These are phyloP conservation scores for Debaryomyces udenii DNA, from an alignment of 1,139 yeast genomes.

Conservation along the genomic window DNA sequence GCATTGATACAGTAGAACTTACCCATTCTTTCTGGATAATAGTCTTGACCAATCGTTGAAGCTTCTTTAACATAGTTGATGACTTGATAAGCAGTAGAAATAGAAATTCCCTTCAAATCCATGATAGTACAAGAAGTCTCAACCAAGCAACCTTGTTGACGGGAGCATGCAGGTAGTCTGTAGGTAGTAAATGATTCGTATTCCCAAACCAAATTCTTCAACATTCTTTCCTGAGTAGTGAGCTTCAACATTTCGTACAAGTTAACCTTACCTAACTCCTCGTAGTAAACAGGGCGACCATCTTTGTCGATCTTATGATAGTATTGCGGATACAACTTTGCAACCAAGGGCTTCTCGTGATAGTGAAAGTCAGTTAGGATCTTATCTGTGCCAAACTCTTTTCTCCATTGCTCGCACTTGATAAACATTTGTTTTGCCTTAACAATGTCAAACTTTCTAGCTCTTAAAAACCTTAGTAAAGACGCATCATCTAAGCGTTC, in stretches of 20 bases:
- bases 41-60: constrained; percentile 91
- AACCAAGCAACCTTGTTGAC: constrained; percentile 73
- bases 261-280: constrained; percentile 90
- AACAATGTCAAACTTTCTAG: constrained; percentile 86
- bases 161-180: constrained; percentile 93
- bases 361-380: constrained; percentile 85
- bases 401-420: constrained; percentile 91
- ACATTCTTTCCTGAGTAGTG: constrained; percentile 95
- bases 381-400: constrained; percentile 82
- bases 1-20: constrained; percentile 94
- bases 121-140: constrained; percentile 96
- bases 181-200: constrained; percentile 84
- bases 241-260: constrained; percentile 88
- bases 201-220: constrained; percentile 95
- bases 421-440: constrained; percentile 82
- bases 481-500: constrained; percentile 89
- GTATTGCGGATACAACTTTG: constrained; percentile 90
- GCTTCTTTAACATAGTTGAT: constrained; percentile 90
- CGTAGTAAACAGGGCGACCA: constrained; percentile 94
- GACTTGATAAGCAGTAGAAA: constrained; percentile 82
- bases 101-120: constrained; percentile 92
- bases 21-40: constrained; percentile 99
- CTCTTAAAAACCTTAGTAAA: constrained; percentile 86
- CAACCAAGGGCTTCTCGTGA: constrained; percentile 87
- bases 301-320: constrained; percentile 96